Conservation (phyloP, 2,329 filamentous ascomycete genomes). For the Xylariaceae sp. region DNA sequence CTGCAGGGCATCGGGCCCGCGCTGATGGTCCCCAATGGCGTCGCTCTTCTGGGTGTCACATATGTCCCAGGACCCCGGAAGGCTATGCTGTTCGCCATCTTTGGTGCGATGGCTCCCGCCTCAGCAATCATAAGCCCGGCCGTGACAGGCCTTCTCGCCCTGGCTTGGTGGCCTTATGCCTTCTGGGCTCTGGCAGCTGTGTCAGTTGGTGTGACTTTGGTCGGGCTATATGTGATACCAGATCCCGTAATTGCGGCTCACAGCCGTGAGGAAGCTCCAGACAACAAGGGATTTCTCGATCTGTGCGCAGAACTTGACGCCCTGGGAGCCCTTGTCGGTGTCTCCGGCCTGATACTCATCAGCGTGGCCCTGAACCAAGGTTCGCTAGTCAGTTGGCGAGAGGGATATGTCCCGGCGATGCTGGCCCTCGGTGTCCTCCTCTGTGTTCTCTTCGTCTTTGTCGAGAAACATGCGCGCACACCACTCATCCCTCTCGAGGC, state of each 20-base stretch:
- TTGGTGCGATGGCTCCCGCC: slow-evolving; percentile 30
- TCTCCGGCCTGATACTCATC: slow-evolving; percentile 48
- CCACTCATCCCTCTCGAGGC: slow-evolving; percentile 49
- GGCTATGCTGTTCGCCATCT: slow-evolving; percentile 30
- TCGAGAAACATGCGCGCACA: slow-evolving; percentile 43
- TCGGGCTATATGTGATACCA: slow-evolving; percentile 25
- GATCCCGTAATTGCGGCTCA: slow-evolving; percentile 1
- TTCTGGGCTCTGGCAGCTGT: slow-evolving; percentile 27
- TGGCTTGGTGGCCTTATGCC: slow-evolving; percentile 28
- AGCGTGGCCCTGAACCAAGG: slow-evolving; percentile 58
- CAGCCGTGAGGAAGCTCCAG: background rate
- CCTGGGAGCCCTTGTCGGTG: slow-evolving; percentile 35
- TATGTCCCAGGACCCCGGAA: slow-evolving; percentile 37
- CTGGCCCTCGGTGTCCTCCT: slow-evolving; percentile 47
- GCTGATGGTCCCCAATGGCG: slow-evolving; percentile 47
- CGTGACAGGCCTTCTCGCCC: slow-evolving; percentile 25
- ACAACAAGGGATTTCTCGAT: slow-evolving; percentile 12
- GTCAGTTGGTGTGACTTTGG: slow-evolving; percentile 21
- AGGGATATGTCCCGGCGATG: slow-evolving; percentile 45
- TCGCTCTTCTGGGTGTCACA: slow-evolving; percentile 46
- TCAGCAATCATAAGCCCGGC: slow-evolving; percentile 28
- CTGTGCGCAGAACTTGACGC: slow-evolving; percentile 25
- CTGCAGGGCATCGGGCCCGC: slow-evolving; percentile 47
- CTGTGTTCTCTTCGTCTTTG: slow-evolving; percentile 44
- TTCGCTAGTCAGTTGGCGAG: slow-evolving; percentile 46